Conservation (phyloP, 352 stramenopile genomes). For the Pythium chondricola region DNA sequence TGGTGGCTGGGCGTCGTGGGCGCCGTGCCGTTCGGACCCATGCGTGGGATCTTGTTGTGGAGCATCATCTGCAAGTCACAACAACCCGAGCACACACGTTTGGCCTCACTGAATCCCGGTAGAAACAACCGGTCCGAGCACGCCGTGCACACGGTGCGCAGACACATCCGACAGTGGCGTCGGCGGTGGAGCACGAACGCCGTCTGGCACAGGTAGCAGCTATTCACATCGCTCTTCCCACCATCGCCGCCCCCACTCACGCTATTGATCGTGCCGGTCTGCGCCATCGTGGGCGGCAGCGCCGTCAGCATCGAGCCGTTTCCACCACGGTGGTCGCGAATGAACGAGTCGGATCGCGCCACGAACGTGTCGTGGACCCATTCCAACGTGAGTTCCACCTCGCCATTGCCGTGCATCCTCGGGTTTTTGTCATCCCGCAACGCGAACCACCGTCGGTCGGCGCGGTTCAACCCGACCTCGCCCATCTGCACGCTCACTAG, state of each 20-base stretch:
- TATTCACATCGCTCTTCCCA: constrained; percentile 32
- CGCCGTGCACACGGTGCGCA: constrained; percentile 76
- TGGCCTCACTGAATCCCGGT: constrained; percentile 81
- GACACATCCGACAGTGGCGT: constrained; percentile 82
- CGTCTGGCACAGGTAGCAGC: constrained; percentile 78
- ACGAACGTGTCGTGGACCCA: constrained; percentile 89
- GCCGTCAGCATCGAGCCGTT: constrained; percentile 2
- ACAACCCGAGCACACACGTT: constrained; percentile 79
- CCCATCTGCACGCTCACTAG: constrained; percentile 72
- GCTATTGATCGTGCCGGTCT: constrained; percentile 12
- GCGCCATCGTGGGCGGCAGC: background rate
- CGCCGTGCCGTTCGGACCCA: constrained; percentile 17
- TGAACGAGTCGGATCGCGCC: constrained; percentile 80
- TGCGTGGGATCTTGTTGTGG: constrained; percentile 77
- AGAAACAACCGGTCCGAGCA: constrained; percentile 84
- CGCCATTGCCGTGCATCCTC: constrained; percentile 60
- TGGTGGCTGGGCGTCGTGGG: background rate
- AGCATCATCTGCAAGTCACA: constrained; percentile 87
- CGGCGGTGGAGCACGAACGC: constrained; percentile 76
- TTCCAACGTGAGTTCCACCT: constrained; percentile 86
- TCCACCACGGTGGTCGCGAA: constrained; percentile 54
- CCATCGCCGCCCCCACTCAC: too few relatives aligned
- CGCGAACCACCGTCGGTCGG: constrained; percentile 74
- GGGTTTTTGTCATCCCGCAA: constrained; percentile 65
- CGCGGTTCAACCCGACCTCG: constrained; percentile 74